Base-by-base conservation (phyloP, 495 filamentous ascomycete species). In the Neurospora africana region DNA sequence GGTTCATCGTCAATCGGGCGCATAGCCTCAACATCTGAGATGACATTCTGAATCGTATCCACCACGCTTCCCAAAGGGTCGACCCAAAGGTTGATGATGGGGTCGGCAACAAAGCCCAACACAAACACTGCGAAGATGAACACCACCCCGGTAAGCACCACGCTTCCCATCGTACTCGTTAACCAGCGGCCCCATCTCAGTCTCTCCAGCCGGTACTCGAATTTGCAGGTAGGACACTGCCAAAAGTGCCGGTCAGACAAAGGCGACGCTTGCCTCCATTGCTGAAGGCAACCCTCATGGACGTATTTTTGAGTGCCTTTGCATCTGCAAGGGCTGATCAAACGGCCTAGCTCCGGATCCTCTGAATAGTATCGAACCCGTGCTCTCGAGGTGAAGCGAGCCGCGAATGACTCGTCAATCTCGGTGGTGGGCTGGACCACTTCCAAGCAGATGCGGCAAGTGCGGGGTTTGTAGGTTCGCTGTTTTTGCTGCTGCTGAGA, bases 361-460 rank as follows among this genome's bases (percentile, higher is more conserved):
- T 87, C 83, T 2, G 93, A 95, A 19, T 91, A 86, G 76, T 97
- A 97, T 70, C 87, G 86, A 44, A 93, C 89, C 69, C 88, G 87
- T 19, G 91, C 84, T 70, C 80, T 76, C 36, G 86, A 81, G 61
- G 89, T 85, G 69, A 95, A 85, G 21, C 86, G 85, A 1, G 88
- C 87, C 17, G 92, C 76, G 72, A 85, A 83, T 23, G 90, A 87
- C 3, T 86, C 81, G 30, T 88, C 85, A 68, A 90, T 83, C 58
- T 93, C 86, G 75, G 90, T 90, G 13, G 92, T 95, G 3, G 94
- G 92, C 40, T 89, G 81, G 35, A 97, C 92, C 2, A 85, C 89
- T 74, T 98, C 95, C 67, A 97, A 84, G 78, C 95, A 99, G 74
- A 99, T 99, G 69, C 95, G 92, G 80, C 95, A 99, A 70, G 87